Percentiles rank a stretch among this genome's conserved stretches.
Evolutionary conservation across 75 land plant species (phyloP).

Genomic region (Gnetum montanum): DNA sequence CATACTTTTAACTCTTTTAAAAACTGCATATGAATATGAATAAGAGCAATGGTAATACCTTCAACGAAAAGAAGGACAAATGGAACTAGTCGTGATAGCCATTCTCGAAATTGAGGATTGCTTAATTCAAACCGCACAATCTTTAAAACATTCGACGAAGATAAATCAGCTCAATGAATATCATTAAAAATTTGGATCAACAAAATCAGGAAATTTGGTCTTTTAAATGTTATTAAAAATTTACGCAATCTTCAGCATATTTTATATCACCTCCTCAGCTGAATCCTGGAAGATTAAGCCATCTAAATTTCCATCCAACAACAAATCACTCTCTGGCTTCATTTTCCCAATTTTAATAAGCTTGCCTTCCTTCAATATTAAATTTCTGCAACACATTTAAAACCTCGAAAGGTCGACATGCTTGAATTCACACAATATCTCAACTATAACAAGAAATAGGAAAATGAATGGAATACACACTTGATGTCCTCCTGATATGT

Average conservation of each 20-base stretch:
- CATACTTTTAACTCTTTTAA: no score
- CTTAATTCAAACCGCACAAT: slow-evolving; percentile 37
- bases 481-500: slow-evolving; percentile 31
- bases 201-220: no score
- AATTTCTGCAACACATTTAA: slow-evolving; percentile 20
- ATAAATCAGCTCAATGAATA: no score
- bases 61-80: slow-evolving; percentile 79
- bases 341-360: slow-evolving; percentile 4
- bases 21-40: background rate
- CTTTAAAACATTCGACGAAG: slow-evolving; percentile 10
- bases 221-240: background rate
- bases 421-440: background rate
- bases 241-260: background rate
- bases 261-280: background rate
- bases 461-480: slow-evolving; percentile 36
- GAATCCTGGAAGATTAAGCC: background rate
- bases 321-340: background rate
- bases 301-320: background rate
- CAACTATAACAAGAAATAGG: no score
- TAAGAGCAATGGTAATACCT: no score
- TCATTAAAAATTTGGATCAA: no score
- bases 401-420: no score
- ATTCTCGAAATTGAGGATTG: slow-evolving; percentile 35
- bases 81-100: slow-evolving; percentile 67
- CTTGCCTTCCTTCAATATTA: slow-evolving; percentile 12